Evolutionary conservation across 1,284 basidiomycete species (phyloP).

Genomic region (Malassezia japonica): DNA sequence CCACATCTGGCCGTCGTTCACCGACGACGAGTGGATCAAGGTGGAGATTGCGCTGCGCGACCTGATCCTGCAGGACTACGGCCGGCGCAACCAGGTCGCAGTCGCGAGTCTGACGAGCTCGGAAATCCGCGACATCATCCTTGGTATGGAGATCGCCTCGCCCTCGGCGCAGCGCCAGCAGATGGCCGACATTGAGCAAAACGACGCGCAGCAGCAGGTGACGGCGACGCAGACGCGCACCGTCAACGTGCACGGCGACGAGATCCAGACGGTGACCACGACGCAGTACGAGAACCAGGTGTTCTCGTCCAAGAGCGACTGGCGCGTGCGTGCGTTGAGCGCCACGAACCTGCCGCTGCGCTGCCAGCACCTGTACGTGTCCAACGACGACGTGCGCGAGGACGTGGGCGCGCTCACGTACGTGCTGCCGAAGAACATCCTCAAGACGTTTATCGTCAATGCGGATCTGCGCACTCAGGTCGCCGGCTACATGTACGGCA

Average conservation of each 20-base stretch:
- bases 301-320: slow-evolving; percentile 97
- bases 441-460: slow-evolving; percentile 85
- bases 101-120: slow-evolving; percentile 91
- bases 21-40: slow-evolving; percentile 98
- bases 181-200: slow-evolving; percentile 97
- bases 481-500: slow-evolving; percentile 84
- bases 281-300: slow-evolving; percentile 96
- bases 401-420: slow-evolving; percentile 88
- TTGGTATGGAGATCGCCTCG: slow-evolving; percentile 78
- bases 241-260: slow-evolving; percentile 93
- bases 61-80: slow-evolving; percentile 68
- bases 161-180: slow-evolving; percentile 79
- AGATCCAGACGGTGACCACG: slow-evolving; percentile 89
- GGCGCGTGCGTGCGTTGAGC: slow-evolving; percentile 91
- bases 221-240: slow-evolving; percentile 95
- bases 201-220: slow-evolving; percentile 78
- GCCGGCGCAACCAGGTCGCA: slow-evolving; percentile 97
- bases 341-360: slow-evolving; percentile 92
- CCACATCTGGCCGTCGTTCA: slow-evolving; percentile 89
- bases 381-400: slow-evolving; percentile 97
- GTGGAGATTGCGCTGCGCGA: slow-evolving; percentile 82
- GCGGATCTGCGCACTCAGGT: slow-evolving; percentile 93
- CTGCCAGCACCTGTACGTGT: slow-evolving; percentile 95
- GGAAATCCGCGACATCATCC: slow-evolving; percentile 60
- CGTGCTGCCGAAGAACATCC: slow-evolving; percentile 92